Evolutionary conservation across 192 early-diverging fungal genomes (phyloP), one percentile per base, ranked within the genome.

Genomic region (Chytriomyces hyalinus): DNA sequence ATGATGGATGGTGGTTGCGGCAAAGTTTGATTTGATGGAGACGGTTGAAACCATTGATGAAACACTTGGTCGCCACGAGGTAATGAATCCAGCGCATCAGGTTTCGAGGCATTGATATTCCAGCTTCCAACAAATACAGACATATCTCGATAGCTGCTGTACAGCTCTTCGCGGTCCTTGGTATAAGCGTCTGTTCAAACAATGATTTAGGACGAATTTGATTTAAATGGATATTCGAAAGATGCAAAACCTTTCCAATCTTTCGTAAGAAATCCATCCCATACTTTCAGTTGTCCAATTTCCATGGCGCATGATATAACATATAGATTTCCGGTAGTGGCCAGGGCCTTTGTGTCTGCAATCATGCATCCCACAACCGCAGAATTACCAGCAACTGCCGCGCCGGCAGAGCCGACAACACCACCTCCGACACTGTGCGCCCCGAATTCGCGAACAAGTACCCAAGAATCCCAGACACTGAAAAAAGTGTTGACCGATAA

Each of bases 61-160:
- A 79, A 36, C 9, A 53, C 15, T 43, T 73, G 46, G 11, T 75
- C 49, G 13, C 20, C 45, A 8, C 44, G 20, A 6, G 78, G 70
- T 67, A 87, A 36, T 47, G 64, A 80, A 13, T 94, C 91, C 77
- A 97, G 81, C 15, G 89, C 89, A 24, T 90, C 87, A 3, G 96
- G 95, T 84, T 97, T 98, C 49, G 84, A 87, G 0, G 96, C 91
- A 82, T 95, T 96, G 73, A 95, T 93, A 83, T 98, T 98, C 93
- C 93, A 98, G 62, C 93, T 95, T 73, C 92, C 93, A 36, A 98
- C 90, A 66, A 96, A 84, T 28, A 97, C 82, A 8, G 89, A 85
- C 11, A 94, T 65, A 28, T 91, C 85, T 24, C 88, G 86, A 82
- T 90, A 92, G 6, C 72, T 83, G 48, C 89, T 89, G 71, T 90